Base-by-base conservation (phyloP, 108 stramenopile genomes). In the Pelagomonas calceolata region DNA sequence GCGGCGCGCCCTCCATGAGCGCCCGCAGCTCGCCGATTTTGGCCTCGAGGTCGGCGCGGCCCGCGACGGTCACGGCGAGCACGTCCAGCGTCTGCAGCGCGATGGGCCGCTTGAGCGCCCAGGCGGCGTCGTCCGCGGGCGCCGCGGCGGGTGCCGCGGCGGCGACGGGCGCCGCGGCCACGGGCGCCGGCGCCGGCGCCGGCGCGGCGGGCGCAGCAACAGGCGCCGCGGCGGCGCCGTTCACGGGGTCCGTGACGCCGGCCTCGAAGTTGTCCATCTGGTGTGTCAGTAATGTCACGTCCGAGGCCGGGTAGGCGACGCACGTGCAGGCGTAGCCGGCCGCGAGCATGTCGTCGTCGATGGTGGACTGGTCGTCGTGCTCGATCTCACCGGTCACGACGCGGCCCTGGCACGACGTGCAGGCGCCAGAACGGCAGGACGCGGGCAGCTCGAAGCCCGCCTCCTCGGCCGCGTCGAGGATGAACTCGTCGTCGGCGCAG, bases 241-340 rank as follows among this genome's bases (percentile, higher is more conserved):
- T 12, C 9, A 43, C 9, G 39, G 39, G 39, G 9, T 5, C 39
- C 51, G 29, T 60, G 51, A 60, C 51, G 51, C 51, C 51, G 51
- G 51, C 51, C 51, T 60, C 51, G 51, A 60, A 60, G 51, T 60
- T 60, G 51, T 60, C 51, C 51, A 60, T 60, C 51, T 60, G 51
- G 51, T 60, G 51, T 3, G 51, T 60, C 21, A 60, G 21, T 17
- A 60, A 26, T 17, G 7, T 4, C 51, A 60, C 21, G 51, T 60
- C 51, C 21, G 7, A 9, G 7, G 3, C 14, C 7, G 51, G 51
- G 51, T 60, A 60, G 7, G 51, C 51, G 7, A 60, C 26, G 51
- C 51, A 60, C 21, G 51, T 60, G 51, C 51, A 60, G 51, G 26
- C 10, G 51, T 60, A 60, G 51, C 51, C 51, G 7, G 51, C 51